Base-by-base conservation (phyloP, 768 basidiomycete genomes). In the Coprinopsis strossmayeri region DNA sequence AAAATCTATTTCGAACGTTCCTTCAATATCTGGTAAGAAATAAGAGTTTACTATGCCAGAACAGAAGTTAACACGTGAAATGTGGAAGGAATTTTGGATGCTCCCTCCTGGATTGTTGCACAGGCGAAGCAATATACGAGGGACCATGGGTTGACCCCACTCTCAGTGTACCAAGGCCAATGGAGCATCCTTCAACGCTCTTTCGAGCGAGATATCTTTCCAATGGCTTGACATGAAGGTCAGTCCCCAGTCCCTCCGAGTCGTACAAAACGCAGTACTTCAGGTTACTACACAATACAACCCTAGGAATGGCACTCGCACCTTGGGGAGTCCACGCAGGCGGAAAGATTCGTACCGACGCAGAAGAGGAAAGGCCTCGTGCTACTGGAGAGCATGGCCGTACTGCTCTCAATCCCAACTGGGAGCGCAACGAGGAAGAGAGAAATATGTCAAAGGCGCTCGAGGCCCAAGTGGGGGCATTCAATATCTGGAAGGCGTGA, bases 281-380 rank as follows among this genome's bases (percentile, higher is more conserved):
- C n/a, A n/a, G n/a, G n/a, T n/a, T n/a, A n/a, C n/a, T n/a, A n/a
- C n/a, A n/a, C n/a, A n/a, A n/a, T n/a, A n/a, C n/a, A n/a, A n/a
- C 35, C 9, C 9, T 18, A 63, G 66, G 66, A 5, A 53, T 67
- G 57, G 66, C 67, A 0, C 60, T 67, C 0, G 64, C 65, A 0
- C 66, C 65, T 4, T 68, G 66, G 66, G 57, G 59, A 9, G 66
- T 66, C 3, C 53, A 66, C 7, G 68, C 61, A 3, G 61, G 46
- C 10, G 66, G 68, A 52, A 82, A 79, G 51, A 68, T 85, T 17
- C 63, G 77, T 35, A 82, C 80, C 0, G 64, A 71, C n/a, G 84
- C 76, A 13, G 64, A 68, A 46, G 67, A 68, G 38, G 59, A 62
- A 26, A 48, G 48, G 12, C 54, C 62, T 0, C 49, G 51, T 7